Evolutionary conservation across 2,329 filamentous ascomycete genomes (phyloP), one percentile per base, ranked within the genome.

Genomic region (Raffaelea albimanens): DNA sequence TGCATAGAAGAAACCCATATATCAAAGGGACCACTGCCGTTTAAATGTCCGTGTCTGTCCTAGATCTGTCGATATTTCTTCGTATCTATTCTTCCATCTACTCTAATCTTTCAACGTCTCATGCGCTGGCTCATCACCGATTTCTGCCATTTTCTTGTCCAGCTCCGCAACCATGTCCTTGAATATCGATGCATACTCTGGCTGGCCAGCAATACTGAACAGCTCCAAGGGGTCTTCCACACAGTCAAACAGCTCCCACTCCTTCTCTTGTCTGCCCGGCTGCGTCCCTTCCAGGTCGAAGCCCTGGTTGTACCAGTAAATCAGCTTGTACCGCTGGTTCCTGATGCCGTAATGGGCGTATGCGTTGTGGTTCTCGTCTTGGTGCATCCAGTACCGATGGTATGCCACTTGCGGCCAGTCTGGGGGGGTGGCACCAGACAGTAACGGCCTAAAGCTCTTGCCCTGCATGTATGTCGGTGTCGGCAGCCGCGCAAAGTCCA

Each of bases 181-280:
- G 1, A 71, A 64, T 1, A 69, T 58, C 2, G 63, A n/a, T 57
- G 5, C 42, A 51, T 72, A 72, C 34, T 56, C 52, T 0, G 58
- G 48, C 0, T 72, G 63, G 2, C 59, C 7, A 41, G 73, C 73
- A 18, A 61, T 54, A 45, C 73, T 73, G 51, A 75, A 72, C 25
- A 73, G 51, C 53, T 74, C 69, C n/a, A 74, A 52, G 0, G 70
- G 69, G 50, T 73, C 73, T 46, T 73, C 59, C 2, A 70, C 53
- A 41, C 70, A 73, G 52, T 77, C 72, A 52, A 76, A 76, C n/a
- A 76, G 50, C 55, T 76, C 73, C 73, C 73, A 76, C 52, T 76
- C 72, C 49, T 67, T 68, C 33, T 71, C 63, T n/a, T n/a, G n/a
- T n/a, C n/a, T 65, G 0, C 66, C 67, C 0, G 63, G 61, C 2